These are phyloP conservation scores for Syzygium jambos DNA, from an alignment of 345 rosid genomes.

Conservation along the genomic window DNA sequence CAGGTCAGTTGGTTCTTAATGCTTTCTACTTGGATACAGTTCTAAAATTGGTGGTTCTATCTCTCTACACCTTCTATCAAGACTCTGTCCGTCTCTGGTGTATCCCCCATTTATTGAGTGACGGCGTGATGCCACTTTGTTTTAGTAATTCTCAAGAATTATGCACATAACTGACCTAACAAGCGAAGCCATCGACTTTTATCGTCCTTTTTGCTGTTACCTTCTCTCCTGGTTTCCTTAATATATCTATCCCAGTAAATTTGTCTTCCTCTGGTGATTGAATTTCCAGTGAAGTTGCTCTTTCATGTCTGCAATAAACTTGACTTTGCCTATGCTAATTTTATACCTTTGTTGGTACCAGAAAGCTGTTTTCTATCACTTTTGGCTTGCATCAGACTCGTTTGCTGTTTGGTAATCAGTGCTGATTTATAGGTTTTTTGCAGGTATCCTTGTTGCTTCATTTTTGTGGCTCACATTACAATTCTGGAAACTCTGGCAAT, in stretches of 20 bases:
- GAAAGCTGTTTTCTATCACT: background rate
- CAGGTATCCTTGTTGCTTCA: conserved; percentile 70
- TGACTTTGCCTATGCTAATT: background rate
- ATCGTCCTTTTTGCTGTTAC: background rate
- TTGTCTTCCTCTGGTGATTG: background rate
- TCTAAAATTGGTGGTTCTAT: background rate
- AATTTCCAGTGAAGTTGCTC: background rate
- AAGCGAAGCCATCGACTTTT: background rate
- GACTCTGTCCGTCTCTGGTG: background rate
- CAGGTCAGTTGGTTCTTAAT: conserved; percentile 41
- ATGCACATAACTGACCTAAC: background rate
- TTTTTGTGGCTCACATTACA: conserved; percentile 41
- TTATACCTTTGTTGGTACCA: background rate
- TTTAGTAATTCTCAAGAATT: background rate
- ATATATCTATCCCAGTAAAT: background rate
- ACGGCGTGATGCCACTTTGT: background rate
- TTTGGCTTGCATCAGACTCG: background rate
- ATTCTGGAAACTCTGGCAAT: conserved; percentile 25
- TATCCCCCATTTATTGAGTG: background rate
- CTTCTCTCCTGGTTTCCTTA: background rate
- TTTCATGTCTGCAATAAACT: background rate
- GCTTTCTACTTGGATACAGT: background rate
- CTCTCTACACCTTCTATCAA: background rate
- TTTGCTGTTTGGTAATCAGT: background rate
- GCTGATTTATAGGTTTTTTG: background rate